Conservation (phyloP, 2,329 filamentous ascomycete genomes). For the Stachybotrys elegans region DNA sequence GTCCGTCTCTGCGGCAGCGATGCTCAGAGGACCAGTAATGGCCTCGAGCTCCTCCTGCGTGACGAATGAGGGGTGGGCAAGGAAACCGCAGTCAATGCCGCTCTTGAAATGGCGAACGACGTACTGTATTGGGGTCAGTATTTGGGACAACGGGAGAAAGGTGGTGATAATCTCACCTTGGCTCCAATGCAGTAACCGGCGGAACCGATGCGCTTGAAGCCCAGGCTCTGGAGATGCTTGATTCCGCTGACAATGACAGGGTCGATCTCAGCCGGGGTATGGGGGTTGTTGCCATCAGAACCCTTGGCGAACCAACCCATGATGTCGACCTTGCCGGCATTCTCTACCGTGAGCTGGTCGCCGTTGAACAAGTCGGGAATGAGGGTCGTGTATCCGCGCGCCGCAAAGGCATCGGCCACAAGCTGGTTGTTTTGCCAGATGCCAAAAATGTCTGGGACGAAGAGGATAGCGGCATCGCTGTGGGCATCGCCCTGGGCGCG, state of each 20-base stretch:
- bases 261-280: constrained; percentile 21
- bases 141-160: neutral
- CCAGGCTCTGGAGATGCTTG: constrained; percentile 50
- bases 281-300: constrained; percentile 37
- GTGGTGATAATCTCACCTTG: constrained; percentile 41
- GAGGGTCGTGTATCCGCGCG: constrained; percentile 25
- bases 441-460: constrained; percentile 42
- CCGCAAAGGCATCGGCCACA: constrained; percentile 30
- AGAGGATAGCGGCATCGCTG: constrained; percentile 27
- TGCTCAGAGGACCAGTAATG: constrained; percentile 64
- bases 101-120: constrained; percentile 58
- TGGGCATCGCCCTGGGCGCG: constrained; percentile 30
- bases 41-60: constrained; percentile 59
- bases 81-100: constrained; percentile 65
- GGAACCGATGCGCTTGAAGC: constrained; percentile 54
- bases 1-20: constrained; percentile 61
- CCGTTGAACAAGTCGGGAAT: constrained; percentile 27
- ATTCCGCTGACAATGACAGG: constrained; percentile 28
- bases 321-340: constrained; percentile 19
- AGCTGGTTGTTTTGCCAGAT: constrained; percentile 39
- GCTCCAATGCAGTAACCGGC: constrained; percentile 74
- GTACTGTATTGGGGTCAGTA: constrained; percentile 38
- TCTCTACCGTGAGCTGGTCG: constrained; percentile 40
- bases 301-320: constrained; percentile 30
- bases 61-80: constrained; percentile 75